These are phyloP conservation scores for Blastomyces parvus DNA, from an alignment of 2,329 filamentous ascomycete species.

Conservation along the genomic window DNA sequence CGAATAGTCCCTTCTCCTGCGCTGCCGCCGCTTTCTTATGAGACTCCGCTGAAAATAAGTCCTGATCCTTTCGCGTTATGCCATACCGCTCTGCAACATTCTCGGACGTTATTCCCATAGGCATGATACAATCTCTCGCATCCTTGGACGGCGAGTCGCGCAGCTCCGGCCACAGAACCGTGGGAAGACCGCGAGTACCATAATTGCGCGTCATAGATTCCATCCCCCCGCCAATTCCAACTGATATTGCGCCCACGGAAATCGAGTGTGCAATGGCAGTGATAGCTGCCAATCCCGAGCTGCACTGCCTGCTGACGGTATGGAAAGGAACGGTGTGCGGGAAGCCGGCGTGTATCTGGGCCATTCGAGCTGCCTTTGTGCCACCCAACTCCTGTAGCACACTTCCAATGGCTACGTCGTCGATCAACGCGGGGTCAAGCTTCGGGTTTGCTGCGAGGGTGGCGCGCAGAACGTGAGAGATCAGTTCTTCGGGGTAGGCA, in stretches of 20 bases:
- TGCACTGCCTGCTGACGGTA: conserved; percentile 83
- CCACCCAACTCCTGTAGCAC: conserved; percentile 87
- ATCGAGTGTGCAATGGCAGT: conserved; percentile 66
- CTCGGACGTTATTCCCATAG: conserved; percentile 84
- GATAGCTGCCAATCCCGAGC: conserved; percentile 67
- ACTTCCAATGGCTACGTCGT: conserved; percentile 79
- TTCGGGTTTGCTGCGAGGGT: conserved; percentile 64
- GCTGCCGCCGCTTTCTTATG: conserved; percentile 66
- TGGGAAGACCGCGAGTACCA: conserved; percentile 71
- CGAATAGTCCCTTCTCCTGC: conserved; percentile 59
- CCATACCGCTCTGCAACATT: conserved; percentile 74
- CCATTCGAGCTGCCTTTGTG: conserved; percentile 84
- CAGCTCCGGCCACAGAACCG: conserved; percentile 66
- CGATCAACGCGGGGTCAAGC: conserved; percentile 57
- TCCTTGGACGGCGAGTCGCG: conserved; percentile 55
- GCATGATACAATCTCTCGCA: conserved; percentile 80
- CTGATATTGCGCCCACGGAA: conserved; percentile 59
- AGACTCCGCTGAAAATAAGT: conserved; percentile 66
- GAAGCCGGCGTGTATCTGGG: conserved; percentile 73
- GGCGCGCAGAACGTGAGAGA: conserved; percentile 53
- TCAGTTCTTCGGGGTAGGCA: conserved; percentile 82
- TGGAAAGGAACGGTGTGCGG: conserved; percentile 64
- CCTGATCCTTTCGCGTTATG: conserved; percentile 66
- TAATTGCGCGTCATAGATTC: conserved; percentile 96
- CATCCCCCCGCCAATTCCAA: conserved; percentile 79